Conservation (phyloP, 2,329 filamentous ascomycete genomes). For the Cladosporium sp. region DNA sequence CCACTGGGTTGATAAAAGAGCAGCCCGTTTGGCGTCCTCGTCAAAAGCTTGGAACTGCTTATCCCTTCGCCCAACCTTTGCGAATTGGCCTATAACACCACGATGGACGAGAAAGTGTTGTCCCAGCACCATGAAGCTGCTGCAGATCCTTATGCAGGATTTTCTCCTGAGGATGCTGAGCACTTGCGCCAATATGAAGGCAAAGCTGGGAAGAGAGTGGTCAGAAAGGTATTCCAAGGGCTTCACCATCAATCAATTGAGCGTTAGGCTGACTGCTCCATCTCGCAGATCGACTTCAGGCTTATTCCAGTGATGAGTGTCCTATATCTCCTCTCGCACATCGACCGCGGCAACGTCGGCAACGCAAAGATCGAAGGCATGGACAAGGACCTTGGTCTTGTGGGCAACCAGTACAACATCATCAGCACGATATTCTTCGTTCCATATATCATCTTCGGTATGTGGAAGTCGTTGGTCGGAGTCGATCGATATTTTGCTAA, state of each 20-base stretch:
- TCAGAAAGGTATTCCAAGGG: conserved; percentile 42
- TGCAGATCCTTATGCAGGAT: not conserved
- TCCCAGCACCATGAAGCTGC: not conserved
- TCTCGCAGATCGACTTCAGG: conserved; percentile 38
- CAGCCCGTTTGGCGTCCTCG: too few relatives aligned
- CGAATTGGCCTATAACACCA: not conserved
- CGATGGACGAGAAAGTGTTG: not conserved
- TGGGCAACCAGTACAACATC: not conserved
- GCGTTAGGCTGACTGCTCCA: not conserved
- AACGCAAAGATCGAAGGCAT: conserved; percentile 30
- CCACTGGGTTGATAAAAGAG: too few relatives aligned
- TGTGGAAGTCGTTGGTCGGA: too few relatives aligned
- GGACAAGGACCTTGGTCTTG: conserved; percentile 35
- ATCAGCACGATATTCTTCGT: conserved; percentile 32
- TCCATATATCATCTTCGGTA: conserved; percentile 36
- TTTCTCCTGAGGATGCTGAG: conserved; percentile 22
- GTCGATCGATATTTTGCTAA: not conserved
- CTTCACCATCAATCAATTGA: too few relatives aligned
- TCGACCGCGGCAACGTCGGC: conserved; percentile 34
- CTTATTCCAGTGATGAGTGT: conserved; percentile 58
- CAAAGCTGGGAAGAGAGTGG: conserved; percentile 40
- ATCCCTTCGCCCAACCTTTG: too few relatives aligned
- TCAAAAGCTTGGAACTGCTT: too few relatives aligned
- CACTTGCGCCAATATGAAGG: conserved; percentile 22
- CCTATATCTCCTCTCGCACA: conserved; percentile 55